Evolutionary conservation across 495 filamentous ascomycete genomes (phyloP).

Genomic region (Penicillium silybi): DNA sequence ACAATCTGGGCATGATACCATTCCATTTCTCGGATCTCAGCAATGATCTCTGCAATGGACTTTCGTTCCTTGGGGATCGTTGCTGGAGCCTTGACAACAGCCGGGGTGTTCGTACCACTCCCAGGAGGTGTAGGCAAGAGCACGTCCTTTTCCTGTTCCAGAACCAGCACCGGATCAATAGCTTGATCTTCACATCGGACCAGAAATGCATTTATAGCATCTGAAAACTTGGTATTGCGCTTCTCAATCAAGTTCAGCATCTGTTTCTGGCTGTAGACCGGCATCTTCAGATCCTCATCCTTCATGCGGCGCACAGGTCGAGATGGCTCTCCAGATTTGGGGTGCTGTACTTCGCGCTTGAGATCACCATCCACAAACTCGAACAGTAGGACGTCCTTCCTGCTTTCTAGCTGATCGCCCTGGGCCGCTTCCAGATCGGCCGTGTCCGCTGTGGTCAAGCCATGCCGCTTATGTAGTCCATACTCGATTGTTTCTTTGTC

Average conservation of each 20-base stretch:
- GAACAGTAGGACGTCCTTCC: slow-evolving; percentile 72
- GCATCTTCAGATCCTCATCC: slow-evolving; percentile 86
- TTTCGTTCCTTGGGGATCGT: slow-evolving; percentile 81
- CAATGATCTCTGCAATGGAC: slow-evolving; percentile 76
- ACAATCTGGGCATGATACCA: slow-evolving; percentile 95
- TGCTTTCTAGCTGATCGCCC: slow-evolving; percentile 28
- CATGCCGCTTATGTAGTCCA: slow-evolving; percentile 6
- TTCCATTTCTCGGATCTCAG: slow-evolving; percentile 72
- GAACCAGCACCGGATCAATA: slow-evolving; percentile 61
- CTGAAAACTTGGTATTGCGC: slow-evolving; percentile 77
- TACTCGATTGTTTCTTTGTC: slow-evolving; percentile 37
- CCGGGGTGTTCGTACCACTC: slow-evolving; percentile 47
- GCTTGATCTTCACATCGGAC: slow-evolving; percentile 63
- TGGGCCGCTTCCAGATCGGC: slow-evolving; percentile 28
- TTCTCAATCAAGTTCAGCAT: slow-evolving; percentile 90
- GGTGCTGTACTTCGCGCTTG: slow-evolving; percentile 68
- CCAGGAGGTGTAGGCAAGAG: slow-evolving; percentile 49
- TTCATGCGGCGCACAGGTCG: slow-evolving; percentile 60
- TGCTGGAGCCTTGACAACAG: slow-evolving; percentile 43
- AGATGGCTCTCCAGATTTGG: slow-evolving; percentile 66
- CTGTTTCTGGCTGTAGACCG: slow-evolving; percentile 87
- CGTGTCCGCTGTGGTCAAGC: slow-evolving; percentile 27
- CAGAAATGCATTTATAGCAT: slow-evolving; percentile 73
- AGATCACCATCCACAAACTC: slow-evolving; percentile 92
- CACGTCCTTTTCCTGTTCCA: slow-evolving; percentile 46